A percentile compares a stretch with the other conserved stretches of the same genome.
Conservation (phyloP, 2,329 filamentous ascomycete genomes). For the Arthrobotrys megalospora region DNA sequence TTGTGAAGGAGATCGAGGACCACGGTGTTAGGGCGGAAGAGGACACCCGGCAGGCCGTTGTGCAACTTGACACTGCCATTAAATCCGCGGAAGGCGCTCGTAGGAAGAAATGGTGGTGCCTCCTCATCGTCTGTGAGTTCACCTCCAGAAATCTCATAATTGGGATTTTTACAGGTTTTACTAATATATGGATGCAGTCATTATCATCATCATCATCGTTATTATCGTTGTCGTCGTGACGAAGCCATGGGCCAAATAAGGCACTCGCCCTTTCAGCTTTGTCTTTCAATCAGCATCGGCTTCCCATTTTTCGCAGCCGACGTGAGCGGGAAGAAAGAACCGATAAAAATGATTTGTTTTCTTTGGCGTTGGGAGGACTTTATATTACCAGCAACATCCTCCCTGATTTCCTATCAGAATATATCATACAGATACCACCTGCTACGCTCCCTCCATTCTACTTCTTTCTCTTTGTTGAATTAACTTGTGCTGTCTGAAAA, state of each 20-base stretch:
- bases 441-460: slow-evolving; percentile 34
- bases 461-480: slow-evolving; percentile 31
- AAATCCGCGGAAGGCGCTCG: slow-evolving; percentile 77
- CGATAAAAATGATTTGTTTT: slow-evolving; percentile 13
- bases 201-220: slow-evolving; percentile 62
- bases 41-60: slow-evolving; percentile 84
- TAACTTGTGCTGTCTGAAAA: slow-evolving; percentile 34
- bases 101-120: slow-evolving; percentile 80
- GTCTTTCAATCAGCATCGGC: background rate
- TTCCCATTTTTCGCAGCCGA: slow-evolving; percentile 3
- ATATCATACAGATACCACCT: slow-evolving; percentile 42
- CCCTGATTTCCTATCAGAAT: slow-evolving; percentile 20
- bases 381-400: slow-evolving; percentile 26
- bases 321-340: slow-evolving; percentile 9
- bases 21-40: slow-evolving; percentile 88
- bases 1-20: slow-evolving; percentile 84
- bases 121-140: slow-evolving; percentile 52
- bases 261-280: slow-evolving; percentile 14
- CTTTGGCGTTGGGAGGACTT: slow-evolving; percentile 27
- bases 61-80: slow-evolving; percentile 78
- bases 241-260: slow-evolving; percentile 60
- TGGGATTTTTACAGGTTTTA: background rate
- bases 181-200: slow-evolving; percentile 47
- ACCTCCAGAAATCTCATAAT: background rate
- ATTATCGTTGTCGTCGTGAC: slow-evolving; percentile 62